These are phyloP conservation scores for Fraxinus latifolia DNA, from an alignment of 305 asterid species.

Conservation along the genomic window DNA sequence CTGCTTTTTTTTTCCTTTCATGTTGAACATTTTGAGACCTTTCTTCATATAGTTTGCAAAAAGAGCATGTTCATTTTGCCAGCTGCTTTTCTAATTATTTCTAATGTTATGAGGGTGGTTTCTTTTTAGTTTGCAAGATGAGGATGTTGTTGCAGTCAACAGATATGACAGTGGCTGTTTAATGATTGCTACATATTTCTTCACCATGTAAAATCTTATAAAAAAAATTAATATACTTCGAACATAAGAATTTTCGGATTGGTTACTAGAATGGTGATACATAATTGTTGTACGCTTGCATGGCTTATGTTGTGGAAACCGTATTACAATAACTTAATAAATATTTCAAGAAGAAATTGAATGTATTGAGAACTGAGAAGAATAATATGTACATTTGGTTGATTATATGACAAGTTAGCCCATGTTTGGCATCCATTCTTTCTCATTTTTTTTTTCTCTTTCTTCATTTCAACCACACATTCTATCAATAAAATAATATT, in stretches of 20 bases:
- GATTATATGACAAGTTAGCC: neutral
- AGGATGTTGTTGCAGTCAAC: neutral
- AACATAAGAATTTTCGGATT: neutral
- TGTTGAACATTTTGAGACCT: neutral
- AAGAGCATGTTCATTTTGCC: neutral
- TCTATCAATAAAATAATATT: no score
- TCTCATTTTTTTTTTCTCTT: no score
- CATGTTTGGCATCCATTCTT: no score
- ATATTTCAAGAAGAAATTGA: neutral
- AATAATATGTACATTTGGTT: neutral
- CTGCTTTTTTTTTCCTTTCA: conserved; percentile 4
- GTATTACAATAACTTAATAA: neutral
- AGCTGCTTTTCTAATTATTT: neutral
- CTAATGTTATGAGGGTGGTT: neutral
- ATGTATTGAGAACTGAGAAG: neutral
- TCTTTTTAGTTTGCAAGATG: neutral
- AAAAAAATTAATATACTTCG: neutral
- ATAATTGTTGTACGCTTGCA: neutral
- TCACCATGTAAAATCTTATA: neutral
- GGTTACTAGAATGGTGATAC: neutral
- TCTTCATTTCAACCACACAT: no score
- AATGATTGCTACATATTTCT: neutral
- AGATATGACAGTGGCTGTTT: neutral
- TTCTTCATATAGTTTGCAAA: neutral
- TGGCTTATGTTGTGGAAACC: neutral